phyloP scores from a whole-genome alignment of 106 monocot genomes.

The Allium cepa region DNA sequence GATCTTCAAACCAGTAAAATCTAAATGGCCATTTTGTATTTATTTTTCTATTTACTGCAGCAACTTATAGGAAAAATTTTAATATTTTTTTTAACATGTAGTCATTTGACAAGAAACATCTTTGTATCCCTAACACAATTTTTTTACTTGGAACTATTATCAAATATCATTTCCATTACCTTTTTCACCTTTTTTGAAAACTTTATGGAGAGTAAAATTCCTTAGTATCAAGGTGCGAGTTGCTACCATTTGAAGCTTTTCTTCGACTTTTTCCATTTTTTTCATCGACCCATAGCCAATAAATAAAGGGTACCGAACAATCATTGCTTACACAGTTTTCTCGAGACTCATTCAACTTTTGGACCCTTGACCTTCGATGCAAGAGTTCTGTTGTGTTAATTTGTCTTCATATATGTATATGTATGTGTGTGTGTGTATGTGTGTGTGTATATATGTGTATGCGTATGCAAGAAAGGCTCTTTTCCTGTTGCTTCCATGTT shows the following conservation, averaged over 20 bases:
- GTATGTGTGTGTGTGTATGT: background rate
- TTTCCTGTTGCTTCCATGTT: no score
- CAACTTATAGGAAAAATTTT: background rate
- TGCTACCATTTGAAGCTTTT: no score
- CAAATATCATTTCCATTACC: no score
- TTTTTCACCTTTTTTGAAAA: no score
- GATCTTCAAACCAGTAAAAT: conserved; percentile 59
- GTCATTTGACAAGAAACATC: background rate
- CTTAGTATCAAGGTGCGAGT: no score
- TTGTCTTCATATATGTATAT: background rate
- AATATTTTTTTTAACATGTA: background rate
- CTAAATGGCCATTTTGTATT: background rate
- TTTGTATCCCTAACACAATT: background rate
- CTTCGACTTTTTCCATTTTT: no score
- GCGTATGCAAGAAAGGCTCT: background rate
- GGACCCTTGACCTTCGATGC: background rate
- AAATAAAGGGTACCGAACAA: no score
- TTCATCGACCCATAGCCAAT: no score
- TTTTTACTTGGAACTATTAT: background rate
- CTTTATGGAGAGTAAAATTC: no score
- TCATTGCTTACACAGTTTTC: no score
- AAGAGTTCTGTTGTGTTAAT: background rate
- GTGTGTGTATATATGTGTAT: background rate
- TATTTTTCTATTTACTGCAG: background rate
- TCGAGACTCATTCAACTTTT: background rate